Conservation (phyloP, 805 yeast species). For the Candida endomychidarum region DNA sequence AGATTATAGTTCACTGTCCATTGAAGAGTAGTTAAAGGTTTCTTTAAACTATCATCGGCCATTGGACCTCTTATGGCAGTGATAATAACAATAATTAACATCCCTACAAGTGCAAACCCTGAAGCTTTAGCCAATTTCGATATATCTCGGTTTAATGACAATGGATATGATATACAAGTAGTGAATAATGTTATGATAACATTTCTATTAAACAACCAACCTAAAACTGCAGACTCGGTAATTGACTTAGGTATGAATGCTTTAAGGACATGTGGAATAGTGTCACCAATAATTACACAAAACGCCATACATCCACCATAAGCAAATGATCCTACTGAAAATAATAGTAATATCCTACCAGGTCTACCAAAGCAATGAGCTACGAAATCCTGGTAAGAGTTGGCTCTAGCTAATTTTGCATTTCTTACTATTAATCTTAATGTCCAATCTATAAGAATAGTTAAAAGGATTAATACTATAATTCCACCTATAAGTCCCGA, state of each 20-base stretch:
- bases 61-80: slow-evolving; percentile 75
- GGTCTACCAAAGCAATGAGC: slow-evolving; percentile 70
- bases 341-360: slow-evolving; percentile 66
- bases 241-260: slow-evolving; percentile 55
- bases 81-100: slow-evolving; percentile 73
- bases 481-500: slow-evolving; percentile 78
- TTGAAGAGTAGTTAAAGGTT: slow-evolving; percentile 43
- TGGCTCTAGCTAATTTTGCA: slow-evolving; percentile 71
- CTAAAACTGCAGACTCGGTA: slow-evolving; percentile 23
- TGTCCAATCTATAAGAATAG: slow-evolving; percentile 87
- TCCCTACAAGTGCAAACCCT: slow-evolving; percentile 80
- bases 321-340: slow-evolving; percentile 86
- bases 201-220: slow-evolving; percentile 62
- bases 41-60: slow-evolving; percentile 47
- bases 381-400: slow-evolving; percentile 84
- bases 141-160: slow-evolving; percentile 77
- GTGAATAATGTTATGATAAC: slow-evolving; percentile 72
- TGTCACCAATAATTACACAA: slow-evolving; percentile 92
- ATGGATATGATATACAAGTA: slow-evolving; percentile 73
- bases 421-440: slow-evolving; percentile 74
- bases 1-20: slow-evolving; percentile 61
- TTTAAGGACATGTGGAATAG: slow-evolving; percentile 84
- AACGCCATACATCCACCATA: slow-evolving; percentile 94
- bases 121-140: slow-evolving; percentile 84
- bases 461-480: slow-evolving; percentile 55